Base-by-base conservation (phyloP, 306 rosid species). In the Vigna trinervia region DNA sequence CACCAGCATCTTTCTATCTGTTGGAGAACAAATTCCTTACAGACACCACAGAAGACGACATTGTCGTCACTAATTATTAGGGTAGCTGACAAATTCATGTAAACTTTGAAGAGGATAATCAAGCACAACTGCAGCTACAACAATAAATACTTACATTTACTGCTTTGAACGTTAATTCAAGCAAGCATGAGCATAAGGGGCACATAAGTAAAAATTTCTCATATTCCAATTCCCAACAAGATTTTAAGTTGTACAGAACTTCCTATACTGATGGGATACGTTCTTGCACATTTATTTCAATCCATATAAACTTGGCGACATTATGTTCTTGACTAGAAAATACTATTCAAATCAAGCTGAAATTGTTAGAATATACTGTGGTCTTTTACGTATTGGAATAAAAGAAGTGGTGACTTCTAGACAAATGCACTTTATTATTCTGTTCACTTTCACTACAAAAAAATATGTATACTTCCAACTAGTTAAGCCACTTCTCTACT, bases 101-200 rank as follows among this genome's bases (percentile, higher is more conserved):
- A 63, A 61, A 75, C n/a, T 4, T 41, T 39, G 56, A 56, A 22
- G 32, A 74, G 64, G 54, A 71, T 68, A 63, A 76, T 53, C 63
- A 60, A 60, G 43, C 30, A 19, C 30, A 61, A 43, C n/a, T 13
- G 52, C 20, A 30, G 52, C 62, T 39, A 62, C 52, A 61, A 48
- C 5, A 38, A 63, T 28, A 57, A 13, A 59, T 15, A 48, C 50
- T 67, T 59, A 51, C 1, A 36, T 13, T 12, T 14, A 30, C 34
- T 68, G 23, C 39, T 52, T 28, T 28, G 48, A 30, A 45, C 8
- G 1, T 36, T 23, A 4, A 6, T 77, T 30, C n/a, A 26, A 54
- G 73, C 12, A 57, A 43, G 77, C 15, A 34, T 48, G 23, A 4
- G 73, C 36, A 54, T 30, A 26, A 36, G 13, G 47, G 14, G 9